Conservation (phyloP, 805 yeast species). For the Candida tammaniensis region DNA sequence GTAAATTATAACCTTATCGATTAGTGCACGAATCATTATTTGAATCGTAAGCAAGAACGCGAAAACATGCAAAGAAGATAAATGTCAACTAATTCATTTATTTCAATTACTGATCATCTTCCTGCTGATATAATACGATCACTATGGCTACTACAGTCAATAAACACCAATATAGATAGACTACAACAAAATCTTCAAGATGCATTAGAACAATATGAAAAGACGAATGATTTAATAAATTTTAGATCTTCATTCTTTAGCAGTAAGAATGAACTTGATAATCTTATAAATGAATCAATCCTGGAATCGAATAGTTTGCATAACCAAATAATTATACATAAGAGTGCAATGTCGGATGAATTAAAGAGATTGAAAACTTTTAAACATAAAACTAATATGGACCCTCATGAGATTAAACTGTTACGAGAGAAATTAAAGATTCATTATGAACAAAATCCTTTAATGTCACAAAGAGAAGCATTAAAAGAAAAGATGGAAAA, state of each 20-base stretch:
- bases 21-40: no score
- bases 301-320: constrained; percentile 26
- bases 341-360: constrained; percentile 9
- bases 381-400: constrained; percentile 10
- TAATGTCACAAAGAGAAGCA: constrained; percentile 38
- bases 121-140: constrained; percentile 44
- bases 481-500: constrained; percentile 24
- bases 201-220: no score
- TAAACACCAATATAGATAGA: constrained; percentile 28
- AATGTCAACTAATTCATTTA: constrained; percentile 28
- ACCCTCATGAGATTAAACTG: constrained; percentile 13
- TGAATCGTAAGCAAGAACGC: no score
- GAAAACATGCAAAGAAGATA: not conserved
- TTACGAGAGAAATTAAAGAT: constrained; percentile 28
- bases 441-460: constrained; percentile 35
- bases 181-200: constrained; percentile 12
- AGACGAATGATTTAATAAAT: no score
- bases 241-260: constrained; percentile 2
- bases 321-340: constrained; percentile 31
- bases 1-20: no score
- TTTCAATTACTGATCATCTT: constrained; percentile 42
- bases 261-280: not conserved
- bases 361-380: constrained; percentile 19
- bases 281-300: constrained; percentile 19
- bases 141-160: constrained; percentile 39